Evolutionary conservation across 495 filamentous ascomycete genomes (phyloP).

Genomic region (Elasticomyces elasticus): DNA sequence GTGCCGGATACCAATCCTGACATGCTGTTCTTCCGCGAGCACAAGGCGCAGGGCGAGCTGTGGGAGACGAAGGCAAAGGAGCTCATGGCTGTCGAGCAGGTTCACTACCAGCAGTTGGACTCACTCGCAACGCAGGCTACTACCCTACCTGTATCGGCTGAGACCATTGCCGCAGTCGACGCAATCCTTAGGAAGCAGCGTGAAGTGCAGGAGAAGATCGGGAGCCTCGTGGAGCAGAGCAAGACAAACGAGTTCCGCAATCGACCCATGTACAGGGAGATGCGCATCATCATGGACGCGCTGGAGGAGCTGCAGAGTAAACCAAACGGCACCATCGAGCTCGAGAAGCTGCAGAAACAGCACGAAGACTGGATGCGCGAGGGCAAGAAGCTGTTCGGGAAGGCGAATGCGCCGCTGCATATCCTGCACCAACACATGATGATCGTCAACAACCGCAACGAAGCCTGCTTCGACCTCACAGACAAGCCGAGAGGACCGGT

Average conservation of each 20-base stretch:
- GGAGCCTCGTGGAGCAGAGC: slow-evolving; percentile 66
- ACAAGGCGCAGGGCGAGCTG: slow-evolving; percentile 61
- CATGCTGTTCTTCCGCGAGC: slow-evolving; percentile 62
- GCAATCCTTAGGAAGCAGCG: slow-evolving; percentile 92
- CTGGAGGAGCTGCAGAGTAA: slow-evolving; percentile 84
- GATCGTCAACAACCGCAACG: slow-evolving; percentile 77
- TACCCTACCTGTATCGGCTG: slow-evolving; percentile 66
- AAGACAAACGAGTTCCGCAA: slow-evolving; percentile 63
- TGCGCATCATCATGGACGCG: slow-evolving; percentile 77
- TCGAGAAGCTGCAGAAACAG: slow-evolving; percentile 88
- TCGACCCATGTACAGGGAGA: slow-evolving; percentile 82
- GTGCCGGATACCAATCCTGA: slow-evolving; percentile 71
- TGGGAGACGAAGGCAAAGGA: slow-evolving; percentile 96
- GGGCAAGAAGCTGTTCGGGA: slow-evolving; percentile 96
- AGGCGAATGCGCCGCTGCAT: slow-evolving; percentile 93
- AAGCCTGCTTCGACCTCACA: slow-evolving; percentile 82
- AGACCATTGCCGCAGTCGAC: slow-evolving; percentile 76
- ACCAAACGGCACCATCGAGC: slow-evolving; percentile 76
- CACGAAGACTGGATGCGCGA: slow-evolving; percentile 99
- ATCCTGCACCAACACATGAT: slow-evolving; percentile 92
- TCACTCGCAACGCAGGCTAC: slow-evolving; percentile 71
- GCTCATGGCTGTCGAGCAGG: slow-evolving; percentile 74
- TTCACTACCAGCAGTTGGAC: slow-evolving; percentile 91
- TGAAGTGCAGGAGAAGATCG: slow-evolving; percentile 80
- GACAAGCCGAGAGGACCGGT: slow-evolving; percentile 84